Conservation (phyloP, 257 asterid species). For the Avicennia marina region DNA sequence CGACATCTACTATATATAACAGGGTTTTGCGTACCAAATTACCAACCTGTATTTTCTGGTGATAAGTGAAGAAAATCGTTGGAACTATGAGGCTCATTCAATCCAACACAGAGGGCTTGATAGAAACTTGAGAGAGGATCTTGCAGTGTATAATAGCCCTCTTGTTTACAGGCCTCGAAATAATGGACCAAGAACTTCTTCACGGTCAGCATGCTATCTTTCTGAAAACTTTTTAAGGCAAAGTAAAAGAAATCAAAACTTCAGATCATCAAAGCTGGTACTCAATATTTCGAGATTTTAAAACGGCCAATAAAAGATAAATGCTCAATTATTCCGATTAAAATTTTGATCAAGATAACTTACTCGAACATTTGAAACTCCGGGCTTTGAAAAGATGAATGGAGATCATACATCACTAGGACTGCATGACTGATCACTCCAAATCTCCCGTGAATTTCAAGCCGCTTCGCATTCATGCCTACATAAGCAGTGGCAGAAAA, state of each 20-base stretch:
- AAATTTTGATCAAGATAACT: conserved; percentile 12
- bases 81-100: conserved; percentile 15
- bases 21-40: conserved; percentile 22
- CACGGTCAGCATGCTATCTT: conserved; percentile 39
- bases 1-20: too few relatives aligned
- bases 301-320: too few relatives aligned
- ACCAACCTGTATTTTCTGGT: conserved; percentile 30
- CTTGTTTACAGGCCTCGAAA: conserved; percentile 51
- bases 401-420: conserved; percentile 35
- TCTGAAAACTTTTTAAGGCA: conserved; percentile 41
- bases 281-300: background rate
- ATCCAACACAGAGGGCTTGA: conserved; percentile 55
- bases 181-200: conserved; percentile 61
- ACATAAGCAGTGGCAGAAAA: background rate
- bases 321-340: too few relatives aligned
- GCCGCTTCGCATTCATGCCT: conserved; percentile 46
- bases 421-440: conserved; percentile 67
- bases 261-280: too few relatives aligned
- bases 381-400: conserved; percentile 23
- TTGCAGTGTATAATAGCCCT: conserved; percentile 44
- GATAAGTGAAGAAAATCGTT: conserved; percentile 28
- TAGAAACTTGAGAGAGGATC: conserved; percentile 66
- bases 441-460: conserved; percentile 67
- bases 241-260: background rate
- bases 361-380: conserved; percentile 53